Base-by-base conservation (phyloP, 148 eudicot species). In the Chenopodium formosanum region DNA sequence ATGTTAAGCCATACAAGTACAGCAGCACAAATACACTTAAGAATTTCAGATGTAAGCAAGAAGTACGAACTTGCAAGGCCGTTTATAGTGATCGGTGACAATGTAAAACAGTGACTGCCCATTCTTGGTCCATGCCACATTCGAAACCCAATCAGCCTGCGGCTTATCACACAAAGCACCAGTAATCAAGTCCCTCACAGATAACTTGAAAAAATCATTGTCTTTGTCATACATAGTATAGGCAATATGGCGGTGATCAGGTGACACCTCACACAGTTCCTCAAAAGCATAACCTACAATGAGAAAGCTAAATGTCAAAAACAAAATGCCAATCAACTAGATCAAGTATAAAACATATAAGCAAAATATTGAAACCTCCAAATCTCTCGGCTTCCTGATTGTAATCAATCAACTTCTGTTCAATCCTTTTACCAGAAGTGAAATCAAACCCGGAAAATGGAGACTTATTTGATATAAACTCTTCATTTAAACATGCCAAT, bases 201-300 rank as follows among this genome's bases (percentile, higher is more conserved):
- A 95, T 83, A 95, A 86, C 87, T 87, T 93, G 85, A 93, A 94
- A 86, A 78, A 91, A 85, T 93, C 97, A 75, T 92, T 92, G 79
- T 95, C 98, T 86, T 95, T 95, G 81, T 93, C 98, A 83, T 91
- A 95, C 97, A 95, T 93, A 72, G 97, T 92, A 84, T 95, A 95
- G 19, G 97, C 98, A 85, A 95, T 88, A 88, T 81, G 88, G 22
- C 89, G 90, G 82, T 95, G 98, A 87, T 95, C 98, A 9, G 98
- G 97, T 12, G 98, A 95, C 75, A 95, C 89, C 84, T 95, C 98
- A 25, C 97, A 93, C 50, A 92, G 62, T 88, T 93, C 98, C 88
- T 95, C 98, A 84, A 86, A 93, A 79, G 97, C 90, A 91, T 87
- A 92, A 89, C 98, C 98, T 95, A 87, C 17, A 79, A 82, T 17